Conservation (phyloP, 148 eudicot species). For the Chenopodium berlandieri region DNA sequence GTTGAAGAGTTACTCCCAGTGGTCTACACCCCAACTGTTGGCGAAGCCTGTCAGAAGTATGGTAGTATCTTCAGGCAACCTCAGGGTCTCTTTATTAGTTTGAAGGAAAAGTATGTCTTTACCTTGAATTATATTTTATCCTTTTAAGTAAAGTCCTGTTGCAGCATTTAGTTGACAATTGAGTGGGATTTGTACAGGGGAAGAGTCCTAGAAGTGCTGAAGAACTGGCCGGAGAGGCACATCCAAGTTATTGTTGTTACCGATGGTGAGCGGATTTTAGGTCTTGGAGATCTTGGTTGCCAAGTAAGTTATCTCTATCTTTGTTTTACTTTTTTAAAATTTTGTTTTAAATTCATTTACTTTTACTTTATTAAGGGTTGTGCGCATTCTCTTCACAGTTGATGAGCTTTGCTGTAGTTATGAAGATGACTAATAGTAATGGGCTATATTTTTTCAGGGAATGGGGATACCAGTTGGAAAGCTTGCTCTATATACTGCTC, state of each 20-base stretch:
- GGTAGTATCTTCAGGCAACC: slow-evolving; percentile 79
- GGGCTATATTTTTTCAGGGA: slow-evolving; percentile 50
- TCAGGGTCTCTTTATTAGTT: slow-evolving; percentile 89
- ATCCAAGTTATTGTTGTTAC: slow-evolving; percentile 97
- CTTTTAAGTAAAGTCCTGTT: neutral
- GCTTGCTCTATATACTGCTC: slow-evolving; percentile 86
- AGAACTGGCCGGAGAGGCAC: slow-evolving; percentile 91
- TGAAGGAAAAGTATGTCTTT: slow-evolving; percentile 69
- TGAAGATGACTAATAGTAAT: slow-evolving; percentile 3
- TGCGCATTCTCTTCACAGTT: neutral
- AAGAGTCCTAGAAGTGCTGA: slow-evolving; percentile 77
- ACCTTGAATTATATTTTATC: neutral
- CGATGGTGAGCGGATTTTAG: slow-evolving; percentile 97
- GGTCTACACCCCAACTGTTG: slow-evolving; percentile 93
- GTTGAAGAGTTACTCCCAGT: slow-evolving; percentile 93
- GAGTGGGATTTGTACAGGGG: slow-evolving; percentile 52
- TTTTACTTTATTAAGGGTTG: neutral
- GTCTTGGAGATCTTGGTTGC: slow-evolving; percentile 99
- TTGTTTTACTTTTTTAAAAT: too few species aligned
- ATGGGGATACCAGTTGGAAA: slow-evolving; percentile 99
- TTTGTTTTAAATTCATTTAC: too few species aligned
- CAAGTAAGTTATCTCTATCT: slow-evolving; percentile 49
- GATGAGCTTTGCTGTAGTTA: neutral
- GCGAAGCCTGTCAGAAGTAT: slow-evolving; percentile 97
- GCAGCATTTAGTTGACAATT: slow-evolving; percentile 7